Conservation (phyloP, 805 yeast genomes). For the Metschnikowia cubensis region DNA sequence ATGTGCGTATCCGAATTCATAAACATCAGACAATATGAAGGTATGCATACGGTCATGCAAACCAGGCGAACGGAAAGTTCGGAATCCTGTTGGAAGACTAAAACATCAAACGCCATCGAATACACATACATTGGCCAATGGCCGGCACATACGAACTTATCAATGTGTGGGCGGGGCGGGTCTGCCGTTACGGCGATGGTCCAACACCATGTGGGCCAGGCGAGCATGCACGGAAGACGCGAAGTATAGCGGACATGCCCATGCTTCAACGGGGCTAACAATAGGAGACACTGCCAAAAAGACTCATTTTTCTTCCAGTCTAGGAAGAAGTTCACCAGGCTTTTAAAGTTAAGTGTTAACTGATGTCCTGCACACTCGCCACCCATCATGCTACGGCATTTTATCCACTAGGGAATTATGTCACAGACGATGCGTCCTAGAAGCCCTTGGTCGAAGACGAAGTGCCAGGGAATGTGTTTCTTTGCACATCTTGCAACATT, state of each 20-base stretch:
- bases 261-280: not conserved
- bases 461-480: not conserved
- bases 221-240: slow-evolving; percentile 1
- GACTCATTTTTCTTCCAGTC: not conserved
- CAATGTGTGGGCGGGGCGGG: not conserved
- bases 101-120: not conserved
- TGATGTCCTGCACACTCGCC: not conserved
- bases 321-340: not conserved
- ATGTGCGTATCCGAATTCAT: not conserved
- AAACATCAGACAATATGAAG: not conserved
- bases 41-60: not conserved
- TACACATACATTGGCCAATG: not conserved
- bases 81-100: too few species aligned
- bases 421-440: not conserved
- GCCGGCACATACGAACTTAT: not conserved
- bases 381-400: not conserved
- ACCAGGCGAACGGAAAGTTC: too few species aligned
- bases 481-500: not conserved
- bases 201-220: not conserved
- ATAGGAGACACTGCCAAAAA: not conserved
- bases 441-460: not conserved
- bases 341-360: not conserved
- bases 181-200: not conserved
- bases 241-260: not conserved
- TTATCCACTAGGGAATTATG: not conserved